Base-by-base conservation (phyloP, 805 yeast genomes). In the Saturnispora halmiae region DNA sequence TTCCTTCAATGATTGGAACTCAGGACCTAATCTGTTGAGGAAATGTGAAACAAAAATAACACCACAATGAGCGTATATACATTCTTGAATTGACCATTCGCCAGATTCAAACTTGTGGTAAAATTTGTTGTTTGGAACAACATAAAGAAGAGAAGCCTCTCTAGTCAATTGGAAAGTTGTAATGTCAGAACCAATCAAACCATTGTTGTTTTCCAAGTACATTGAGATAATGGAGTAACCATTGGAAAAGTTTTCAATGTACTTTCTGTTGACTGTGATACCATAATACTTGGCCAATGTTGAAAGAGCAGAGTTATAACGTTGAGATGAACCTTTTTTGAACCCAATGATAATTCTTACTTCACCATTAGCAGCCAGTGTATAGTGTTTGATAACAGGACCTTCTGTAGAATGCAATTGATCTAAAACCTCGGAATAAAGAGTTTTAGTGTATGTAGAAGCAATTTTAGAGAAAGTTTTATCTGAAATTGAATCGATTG, bases 41-140 rank as follows among this genome's bases (percentile, higher is more conserved):
- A 90, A 92, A 64, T 92, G 97, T 27, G 94, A 81, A 38, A 86
- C 94, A 58, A 92, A 90, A 46, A 86, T 83, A 34, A 83, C 81
- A 53, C 90, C 95, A 61, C 87, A 82, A 61, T 90, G 97, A 34
- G 96, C 94, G 59, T 92, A 92, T 43, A 87, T 80, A 34, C 88
- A 77, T 65, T 92, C 98, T 65, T 90, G 97, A 51, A 94, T 77
- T 1, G 96, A 87, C 61, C 90, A 72, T 50, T 77, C 78, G 41
- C 90, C 82, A 38, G 68, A 60, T 46, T 81, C 77, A 56, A 88
- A 88, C 43, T 78, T 70, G 40, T 72, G 71, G 51, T 78, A 79
- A 69, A 88, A 90, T 51, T 76, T 70, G 55, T 86, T 84, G 61
- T 82, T 79, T 38, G 98, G 98, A 50, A 90, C 75, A 52, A 95